A percentile compares a stretch with the other conserved stretches of the same genome.
Evolutionary conservation across 768 basidiomycete species (phyloP).

Genomic region (Psilocybe tampanensis): DNA sequence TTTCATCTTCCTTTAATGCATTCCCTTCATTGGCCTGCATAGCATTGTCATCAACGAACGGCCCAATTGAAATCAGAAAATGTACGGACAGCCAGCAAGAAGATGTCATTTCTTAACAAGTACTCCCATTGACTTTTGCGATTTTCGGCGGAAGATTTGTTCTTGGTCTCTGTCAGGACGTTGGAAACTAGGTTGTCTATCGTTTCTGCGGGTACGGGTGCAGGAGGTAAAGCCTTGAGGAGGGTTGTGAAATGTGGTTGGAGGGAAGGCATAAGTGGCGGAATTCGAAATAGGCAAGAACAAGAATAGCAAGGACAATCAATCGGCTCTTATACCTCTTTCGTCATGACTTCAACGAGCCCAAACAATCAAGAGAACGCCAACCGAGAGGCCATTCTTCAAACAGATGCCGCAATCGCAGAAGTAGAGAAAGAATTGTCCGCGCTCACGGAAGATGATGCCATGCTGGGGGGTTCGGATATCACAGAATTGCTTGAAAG

Average conservation of each 20-base stretch:
- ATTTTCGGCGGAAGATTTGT: constrained; percentile 54
- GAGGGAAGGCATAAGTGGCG: constrained; percentile 49
- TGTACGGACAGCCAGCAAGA: constrained; percentile 65
- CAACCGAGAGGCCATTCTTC: background rate
- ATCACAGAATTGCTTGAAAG: constrained; percentile 54
- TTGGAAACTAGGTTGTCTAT: constrained; percentile 54
- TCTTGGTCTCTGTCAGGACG: constrained; percentile 43
- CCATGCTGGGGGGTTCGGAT: constrained; percentile 37
- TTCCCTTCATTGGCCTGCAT: constrained; percentile 66
- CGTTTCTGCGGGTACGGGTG: constrained; percentile 46
- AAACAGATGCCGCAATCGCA: constrained; percentile 6
- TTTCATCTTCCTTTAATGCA: constrained; percentile 54
- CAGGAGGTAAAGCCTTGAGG: constrained; percentile 52
- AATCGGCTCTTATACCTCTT: constrained; percentile 1
- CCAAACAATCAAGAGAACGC: background rate
- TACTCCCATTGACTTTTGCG: constrained; percentile 77
- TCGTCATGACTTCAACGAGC: background rate
- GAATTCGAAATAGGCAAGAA: constrained; percentile 24
- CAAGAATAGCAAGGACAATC: constrained; percentile 6
- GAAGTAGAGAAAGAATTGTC: constrained; percentile 19
- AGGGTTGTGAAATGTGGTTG: constrained; percentile 52
- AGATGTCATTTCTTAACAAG: constrained; percentile 69
- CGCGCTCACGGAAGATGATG: constrained; percentile 11
- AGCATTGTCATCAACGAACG: background rate
- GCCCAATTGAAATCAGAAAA: background rate